Conservation (phyloP, 2,329 filamentous ascomycete species). For the Penicillium sp. region DNA sequence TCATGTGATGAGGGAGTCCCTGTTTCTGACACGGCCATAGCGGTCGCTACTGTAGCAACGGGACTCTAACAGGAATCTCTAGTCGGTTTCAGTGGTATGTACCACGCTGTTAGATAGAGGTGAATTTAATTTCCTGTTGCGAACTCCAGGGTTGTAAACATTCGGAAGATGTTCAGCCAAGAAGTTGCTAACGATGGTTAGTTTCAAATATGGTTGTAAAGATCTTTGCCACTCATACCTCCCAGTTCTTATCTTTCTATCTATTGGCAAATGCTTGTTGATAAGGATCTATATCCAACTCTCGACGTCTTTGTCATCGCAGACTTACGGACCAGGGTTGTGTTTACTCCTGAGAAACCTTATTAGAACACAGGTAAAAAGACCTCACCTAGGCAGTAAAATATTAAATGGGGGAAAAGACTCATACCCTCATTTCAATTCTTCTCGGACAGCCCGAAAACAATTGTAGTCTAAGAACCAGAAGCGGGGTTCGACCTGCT, state of each 20-base stretch:
- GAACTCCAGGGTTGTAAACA: not conserved
- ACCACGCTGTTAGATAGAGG: not conserved
- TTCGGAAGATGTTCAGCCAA: not conserved
- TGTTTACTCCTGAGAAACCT: not conserved
- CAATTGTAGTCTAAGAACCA: not conserved
- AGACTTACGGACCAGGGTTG: too few relatives aligned
- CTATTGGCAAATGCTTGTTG: not conserved
- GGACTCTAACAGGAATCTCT: not conserved
- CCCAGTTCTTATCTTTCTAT: not conserved
- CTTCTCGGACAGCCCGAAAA: not conserved
- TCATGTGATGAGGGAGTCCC: not conserved
- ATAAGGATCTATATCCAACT: not conserved
- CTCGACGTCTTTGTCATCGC: not conserved
- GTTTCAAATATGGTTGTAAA: not conserved
- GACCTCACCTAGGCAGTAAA: not conserved
- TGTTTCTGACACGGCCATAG: not conserved
- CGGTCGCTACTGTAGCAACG: not conserved
- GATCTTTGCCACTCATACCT: not conserved
- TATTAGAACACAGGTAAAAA: not conserved
- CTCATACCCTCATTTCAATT: not conserved
- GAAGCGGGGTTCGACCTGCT: slow-evolving; percentile 11
- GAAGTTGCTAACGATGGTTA: not conserved
- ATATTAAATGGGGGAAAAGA: not conserved
- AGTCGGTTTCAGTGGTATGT: not conserved
- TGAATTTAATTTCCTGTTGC: not conserved